Conservation (phyloP, 768 basidiomycete species). For the Lepiota venenata region DNA sequence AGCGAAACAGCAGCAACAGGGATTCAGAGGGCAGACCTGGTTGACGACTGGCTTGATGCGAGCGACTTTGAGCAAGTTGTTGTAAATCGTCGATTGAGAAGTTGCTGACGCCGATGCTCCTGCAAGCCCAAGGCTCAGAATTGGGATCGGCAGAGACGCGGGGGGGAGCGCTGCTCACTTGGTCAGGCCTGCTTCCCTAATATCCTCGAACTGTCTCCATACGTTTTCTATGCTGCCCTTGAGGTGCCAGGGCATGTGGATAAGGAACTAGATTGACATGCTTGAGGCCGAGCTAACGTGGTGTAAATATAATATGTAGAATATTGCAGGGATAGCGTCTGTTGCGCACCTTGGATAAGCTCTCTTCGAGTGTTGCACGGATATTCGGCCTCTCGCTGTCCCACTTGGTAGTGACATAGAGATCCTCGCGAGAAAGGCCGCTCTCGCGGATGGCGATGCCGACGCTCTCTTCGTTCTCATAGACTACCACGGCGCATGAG, state of each 20-base stretch:
- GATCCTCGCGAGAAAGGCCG: conserved; percentile 38
- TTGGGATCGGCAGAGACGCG: background rate
- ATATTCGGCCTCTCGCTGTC: conserved; percentile 30
- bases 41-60: conserved; percentile 65
- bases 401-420: conserved; percentile 60
- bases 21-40: conserved; percentile 42
- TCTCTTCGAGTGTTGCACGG: conserved; percentile 38
- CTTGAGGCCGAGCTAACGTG: conserved; percentile 51
- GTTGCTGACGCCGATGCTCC: conserved; percentile 76
- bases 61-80: conserved; percentile 44
- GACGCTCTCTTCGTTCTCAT: conserved; percentile 34
- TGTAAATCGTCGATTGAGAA: conserved; percentile 52
- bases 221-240: conserved; percentile 29
- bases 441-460: conserved; percentile 28
- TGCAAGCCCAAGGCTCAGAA: no score
- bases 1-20: background rate
- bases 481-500: conserved; percentile 23
- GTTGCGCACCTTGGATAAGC: conserved; percentile 46
- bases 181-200: conserved; percentile 41
- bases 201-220: conserved; percentile 58
- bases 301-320: background rate
- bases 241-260: conserved; percentile 45
- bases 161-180: conserved; percentile 26
- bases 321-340: background rate
- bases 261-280: conserved; percentile 70